Conservation (phyloP, 495 filamentous ascomycete species). For the Annulohypoxylon nitens region DNA sequence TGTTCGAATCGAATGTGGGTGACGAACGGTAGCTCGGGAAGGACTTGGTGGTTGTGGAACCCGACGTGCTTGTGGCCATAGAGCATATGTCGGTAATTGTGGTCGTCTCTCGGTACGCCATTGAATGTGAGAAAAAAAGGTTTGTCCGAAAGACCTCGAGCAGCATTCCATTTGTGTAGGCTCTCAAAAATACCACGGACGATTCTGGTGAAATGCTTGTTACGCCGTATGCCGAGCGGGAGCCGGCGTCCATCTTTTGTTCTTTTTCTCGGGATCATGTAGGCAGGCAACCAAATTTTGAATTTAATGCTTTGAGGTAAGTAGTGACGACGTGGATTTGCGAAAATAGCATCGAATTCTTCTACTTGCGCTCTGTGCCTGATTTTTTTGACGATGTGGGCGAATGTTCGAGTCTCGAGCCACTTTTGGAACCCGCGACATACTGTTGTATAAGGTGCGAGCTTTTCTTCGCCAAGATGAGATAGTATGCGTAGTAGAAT, state of each 20-base stretch:
- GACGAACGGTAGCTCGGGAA: constrained; percentile 12
- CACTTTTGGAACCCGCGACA: constrained; percentile 1
- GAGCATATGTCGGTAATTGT: neutral
- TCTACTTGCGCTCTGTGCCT: neutral
- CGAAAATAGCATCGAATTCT: constrained; percentile 1
- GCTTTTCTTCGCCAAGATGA: neutral
- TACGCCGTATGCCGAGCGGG: neutral
- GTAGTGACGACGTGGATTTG: constrained; percentile 9
- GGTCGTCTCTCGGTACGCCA: neutral
- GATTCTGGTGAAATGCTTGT: neutral
- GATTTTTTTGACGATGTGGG: neutral
- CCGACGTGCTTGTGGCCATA: constrained; percentile 1
- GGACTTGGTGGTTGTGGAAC: neutral
- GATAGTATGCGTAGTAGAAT: constrained; percentile 6
- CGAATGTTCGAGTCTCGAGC: constrained; percentile 22
- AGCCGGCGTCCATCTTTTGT: neutral
- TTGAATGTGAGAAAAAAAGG: neutral
- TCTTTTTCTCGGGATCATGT: neutral
- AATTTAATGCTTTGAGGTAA: neutral
- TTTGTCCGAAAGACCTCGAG: neutral
- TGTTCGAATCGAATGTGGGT: neutral
- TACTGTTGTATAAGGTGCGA: constrained; percentile 9
- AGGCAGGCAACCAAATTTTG: neutral
- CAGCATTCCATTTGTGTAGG: constrained; percentile 5
- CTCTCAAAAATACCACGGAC: neutral